Evolutionary conservation across 305 asterid species (phyloP).

Genomic region (Fraxinus paxiana): DNA sequence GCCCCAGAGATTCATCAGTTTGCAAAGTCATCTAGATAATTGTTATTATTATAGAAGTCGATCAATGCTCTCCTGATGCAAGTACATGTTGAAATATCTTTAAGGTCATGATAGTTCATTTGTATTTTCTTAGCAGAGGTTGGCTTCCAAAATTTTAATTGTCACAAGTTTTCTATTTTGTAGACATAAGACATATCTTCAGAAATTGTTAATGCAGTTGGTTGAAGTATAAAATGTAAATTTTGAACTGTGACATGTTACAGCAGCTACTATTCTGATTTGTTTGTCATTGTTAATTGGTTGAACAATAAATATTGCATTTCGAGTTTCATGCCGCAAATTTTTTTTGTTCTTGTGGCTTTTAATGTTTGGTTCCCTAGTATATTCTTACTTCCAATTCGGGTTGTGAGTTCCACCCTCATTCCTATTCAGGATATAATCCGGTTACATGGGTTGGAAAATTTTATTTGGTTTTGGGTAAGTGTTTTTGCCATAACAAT

Average conservation of each 20-base stretch:
- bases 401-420: neutral
- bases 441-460: neutral
- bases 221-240: neutral
- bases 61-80: neutral
- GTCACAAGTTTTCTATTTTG: neutral
- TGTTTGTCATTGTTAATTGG: neutral
- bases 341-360: neutral
- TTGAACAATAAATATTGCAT: neutral
- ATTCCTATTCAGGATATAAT: slow-evolving; percentile 4
- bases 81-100: neutral
- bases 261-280: neutral
- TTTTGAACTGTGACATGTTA: neutral
- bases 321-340: neutral
- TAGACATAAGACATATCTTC: neutral
- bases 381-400: neutral
- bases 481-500: slow-evolving; percentile 9
- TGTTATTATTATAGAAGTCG: neutral
- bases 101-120: neutral
- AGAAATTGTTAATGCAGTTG: neutral
- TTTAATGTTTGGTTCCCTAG: neutral
- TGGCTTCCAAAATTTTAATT: neutral
- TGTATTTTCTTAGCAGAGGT: neutral
- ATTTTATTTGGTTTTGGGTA: slow-evolving; percentile 4
- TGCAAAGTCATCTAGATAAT: neutral
- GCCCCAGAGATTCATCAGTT: neutral